Conservation (phyloP, 345 rosid genomes). For the Toxicodendron radicans region DNA sequence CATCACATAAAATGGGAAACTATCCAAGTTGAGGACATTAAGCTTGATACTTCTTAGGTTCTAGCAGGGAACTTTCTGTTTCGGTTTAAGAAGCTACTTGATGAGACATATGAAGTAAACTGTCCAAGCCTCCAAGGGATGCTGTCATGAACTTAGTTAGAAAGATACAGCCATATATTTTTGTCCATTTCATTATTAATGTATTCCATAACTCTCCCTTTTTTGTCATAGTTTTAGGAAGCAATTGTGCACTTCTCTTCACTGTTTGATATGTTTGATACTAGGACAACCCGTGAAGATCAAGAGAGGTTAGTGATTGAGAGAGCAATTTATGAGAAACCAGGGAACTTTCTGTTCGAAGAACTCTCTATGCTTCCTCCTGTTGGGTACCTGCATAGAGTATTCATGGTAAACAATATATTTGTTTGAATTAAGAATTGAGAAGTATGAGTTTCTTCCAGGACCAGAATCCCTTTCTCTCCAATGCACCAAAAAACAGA, state of each 20-base stretch:
- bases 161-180: constrained; percentile 54
- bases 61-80: constrained; percentile 58
- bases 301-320: constrained; percentile 59
- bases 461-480: too few relatives aligned
- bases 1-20: constrained; percentile 80
- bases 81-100: constrained; percentile 63
- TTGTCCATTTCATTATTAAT: constrained; percentile 39
- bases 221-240: constrained; percentile 70
- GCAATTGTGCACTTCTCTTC: constrained; percentile 74
- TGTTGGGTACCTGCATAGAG: constrained; percentile 56
- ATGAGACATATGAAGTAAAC: constrained; percentile 55
- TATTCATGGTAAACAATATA: too few relatives aligned
- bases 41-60: constrained; percentile 44
- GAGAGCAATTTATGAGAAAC: constrained; percentile 61
- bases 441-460: background rate
- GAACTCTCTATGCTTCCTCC: constrained; percentile 62
- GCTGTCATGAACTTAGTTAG: constrained; percentile 57
- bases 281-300: constrained; percentile 41
- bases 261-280: constrained; percentile 61
- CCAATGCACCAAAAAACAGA: too few relatives aligned
- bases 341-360: constrained; percentile 61
- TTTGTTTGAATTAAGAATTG: background rate
- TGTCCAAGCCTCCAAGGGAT: constrained; percentile 46
- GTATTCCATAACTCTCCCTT: constrained; percentile 71
- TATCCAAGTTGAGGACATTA: constrained; percentile 58